A percentile compares a stretch with the other conserved stretches of the same genome.
phyloP scores from a whole-genome alignment of 257 asterid species.

The Fraxinus americana region DNA sequence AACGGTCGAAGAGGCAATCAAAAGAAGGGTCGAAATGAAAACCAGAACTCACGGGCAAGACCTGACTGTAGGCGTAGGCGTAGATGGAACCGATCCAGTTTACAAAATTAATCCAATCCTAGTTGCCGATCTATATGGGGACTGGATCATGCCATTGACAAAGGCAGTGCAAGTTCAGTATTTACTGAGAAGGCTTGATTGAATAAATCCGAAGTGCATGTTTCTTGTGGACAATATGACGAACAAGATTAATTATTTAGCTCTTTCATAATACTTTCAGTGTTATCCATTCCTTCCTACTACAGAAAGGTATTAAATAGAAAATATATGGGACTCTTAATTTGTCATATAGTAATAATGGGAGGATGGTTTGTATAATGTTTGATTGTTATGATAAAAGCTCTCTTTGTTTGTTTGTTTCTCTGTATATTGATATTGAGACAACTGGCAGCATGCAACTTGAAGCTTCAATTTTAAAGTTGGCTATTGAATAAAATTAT shows the following conservation, averaged over 20 bases:
- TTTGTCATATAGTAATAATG: background rate
- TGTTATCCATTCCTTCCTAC: background rate
- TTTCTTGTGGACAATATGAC: background rate
- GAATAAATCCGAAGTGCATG: background rate
- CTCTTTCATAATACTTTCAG: background rate
- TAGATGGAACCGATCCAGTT: conserved; percentile 39
- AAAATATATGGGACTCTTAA: background rate
- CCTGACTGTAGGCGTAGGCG: conserved; percentile 37
- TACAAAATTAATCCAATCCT: conserved; percentile 76
- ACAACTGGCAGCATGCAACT: background rate
- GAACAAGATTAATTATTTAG: too few species aligned
- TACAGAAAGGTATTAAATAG: background rate
- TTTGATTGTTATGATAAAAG: too few species aligned
- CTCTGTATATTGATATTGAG: background rate
- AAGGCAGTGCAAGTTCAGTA: conserved; percentile 91
- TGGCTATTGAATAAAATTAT: background rate
- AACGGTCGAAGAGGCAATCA: conserved; percentile 69
- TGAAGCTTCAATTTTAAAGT: too few species aligned
- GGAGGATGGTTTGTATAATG: too few species aligned
- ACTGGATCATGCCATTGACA: conserved; percentile 97
- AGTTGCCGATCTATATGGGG: conserved; percentile 71
- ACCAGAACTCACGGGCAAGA: conserved; percentile 82
- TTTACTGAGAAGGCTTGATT: conserved; percentile 78
- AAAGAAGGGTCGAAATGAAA: conserved; percentile 76
- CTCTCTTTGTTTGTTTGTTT: too few species aligned